Base-by-base conservation (phyloP, 768 basidiomycete genomes). In the Obba rivulosa region DNA sequence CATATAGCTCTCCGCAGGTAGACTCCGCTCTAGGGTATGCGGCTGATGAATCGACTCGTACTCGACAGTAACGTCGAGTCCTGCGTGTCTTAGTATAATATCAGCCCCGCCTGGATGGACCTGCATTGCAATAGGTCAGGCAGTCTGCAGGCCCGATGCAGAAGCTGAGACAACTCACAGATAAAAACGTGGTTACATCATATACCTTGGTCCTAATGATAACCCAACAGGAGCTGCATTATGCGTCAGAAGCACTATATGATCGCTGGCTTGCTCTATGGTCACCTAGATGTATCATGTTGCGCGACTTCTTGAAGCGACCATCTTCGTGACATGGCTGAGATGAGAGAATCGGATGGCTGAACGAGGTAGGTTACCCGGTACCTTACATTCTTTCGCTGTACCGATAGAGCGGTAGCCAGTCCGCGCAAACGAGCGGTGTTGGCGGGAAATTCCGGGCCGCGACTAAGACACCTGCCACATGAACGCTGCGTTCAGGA, bases 21-120 rank as follows among this genome's bases (percentile, higher is more conserved):
- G 72, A 62, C 84, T 76, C 66, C 79, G 81, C 42, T 83, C 77
- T 40, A 95, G 77, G 20, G 88, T 81, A 55, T 87, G 85, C 21
- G 84, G 79, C 2, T 92, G 83, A 66, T 97, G 94, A 34, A 96
- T 89, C 3, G 87, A 86, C 50, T 85, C 77, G 60, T 84, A 89
- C 4, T 70, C 84, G 9, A 66, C 66, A 0, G 87, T 89, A 17
- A 89, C 91, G 62, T 93, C 93, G 52, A 74, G 77, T 10, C 94
- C 94, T 8, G 81, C 92, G 57, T 91, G 88, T 59, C 80, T 83
- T 14, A 95, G 62, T 50, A 97, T 89, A 58, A 91, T 85, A 46
- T 78, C 76, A n/a, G 82, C 69, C 2, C 94, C 94, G 16, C 94
- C 92, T 5, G 87, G 87, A 56, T 90, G 87, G 42, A 83, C 77